Evolutionary conservation across 768 basidiomycete genomes (phyloP), one percentile per base, ranked within the genome.

Genomic region (Fibroporia radiculosa): DNA sequence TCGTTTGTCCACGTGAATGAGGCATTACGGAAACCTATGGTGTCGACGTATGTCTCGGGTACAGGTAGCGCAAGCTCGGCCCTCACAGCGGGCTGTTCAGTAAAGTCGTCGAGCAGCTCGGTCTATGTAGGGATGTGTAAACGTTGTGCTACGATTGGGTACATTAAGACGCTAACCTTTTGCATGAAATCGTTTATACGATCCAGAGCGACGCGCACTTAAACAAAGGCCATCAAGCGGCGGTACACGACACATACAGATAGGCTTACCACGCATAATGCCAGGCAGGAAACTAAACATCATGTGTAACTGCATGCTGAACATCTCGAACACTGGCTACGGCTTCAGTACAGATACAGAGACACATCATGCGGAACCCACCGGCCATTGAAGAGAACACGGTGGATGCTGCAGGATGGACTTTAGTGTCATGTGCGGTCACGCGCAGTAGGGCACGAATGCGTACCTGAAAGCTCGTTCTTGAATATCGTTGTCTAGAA

Each of bases 1-100:
- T 63, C 67, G 27, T 58, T 57, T 1, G 72, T 65, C 82, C 82
- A 85, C 0, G 71, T 62, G 54, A 83, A 85, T 1, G 60, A 59
- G 0, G 78, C 74, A 47, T 80, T 62, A 11, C 66, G 63, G 51
- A 81, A 74, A 3, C 78, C 78, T 40, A 81, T 70, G 1, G 57
- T 61, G 12, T 66, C 63, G 3, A 23, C 12, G n/a, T 6, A 14
- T 14, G 23, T 31, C 29, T 16, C 4, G 5, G 14, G 20, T n/a
- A 20, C 7, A 18, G 46, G 27, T 3, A 23, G 16, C 23, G 22
- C 6, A 22, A 16, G 22, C 29, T 49, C 43, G 7, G 29, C 39
- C 10, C 39, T 25, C 18, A 34, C 38, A 26, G 1, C 53, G 14
- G 51, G 47, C 18, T 45, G 14, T 14, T 47, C 51, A 10, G 46